Evolutionary conservation across 1,284 basidiomycete genomes (phyloP).

Genomic region (Stereum hirsutum): DNA sequence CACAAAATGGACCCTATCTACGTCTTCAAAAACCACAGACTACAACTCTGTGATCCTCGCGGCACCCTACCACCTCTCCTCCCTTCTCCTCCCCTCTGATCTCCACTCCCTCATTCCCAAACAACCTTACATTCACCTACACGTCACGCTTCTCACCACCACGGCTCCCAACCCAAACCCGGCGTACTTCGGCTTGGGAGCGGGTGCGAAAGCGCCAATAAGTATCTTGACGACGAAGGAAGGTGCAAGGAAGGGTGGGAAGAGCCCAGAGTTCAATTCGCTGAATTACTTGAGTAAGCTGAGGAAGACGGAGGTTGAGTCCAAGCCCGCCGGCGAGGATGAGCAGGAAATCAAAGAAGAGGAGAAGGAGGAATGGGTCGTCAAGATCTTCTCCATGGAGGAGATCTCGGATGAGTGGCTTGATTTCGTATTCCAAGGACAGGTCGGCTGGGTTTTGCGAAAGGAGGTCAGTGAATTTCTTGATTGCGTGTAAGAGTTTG

Average conservation of each 20-base stretch:
- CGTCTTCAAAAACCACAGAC: slow-evolving; percentile 8
- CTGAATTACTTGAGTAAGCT: slow-evolving; percentile 76
- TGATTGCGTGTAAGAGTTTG: background rate
- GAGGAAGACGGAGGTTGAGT: slow-evolving; percentile 14
- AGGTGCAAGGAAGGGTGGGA: slow-evolving; percentile 37
- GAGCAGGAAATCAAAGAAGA: slow-evolving; percentile 3
- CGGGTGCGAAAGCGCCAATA: slow-evolving; percentile 41
- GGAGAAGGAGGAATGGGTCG: slow-evolving; percentile 36
- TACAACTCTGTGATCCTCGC: slow-evolving; percentile 72
- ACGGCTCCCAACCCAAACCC: slow-evolving; percentile 54
- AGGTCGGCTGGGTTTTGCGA: slow-evolving; percentile 76
- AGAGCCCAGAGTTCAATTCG: slow-evolving; percentile 79
- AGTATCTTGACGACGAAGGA: slow-evolving; percentile 71
- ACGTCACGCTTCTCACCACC: slow-evolving; percentile 87
- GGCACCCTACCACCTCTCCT: slow-evolving; percentile 62
- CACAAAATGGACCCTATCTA: slow-evolving; percentile 40
- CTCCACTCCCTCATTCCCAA: slow-evolving; percentile 43
- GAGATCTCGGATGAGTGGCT: slow-evolving; percentile 64
- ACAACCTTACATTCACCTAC: slow-evolving; percentile 75
- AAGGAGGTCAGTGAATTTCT: slow-evolving; percentile 52
- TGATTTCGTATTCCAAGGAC: slow-evolving; percentile 47
- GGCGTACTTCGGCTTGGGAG: slow-evolving; percentile 60
- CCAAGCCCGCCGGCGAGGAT: slow-evolving; percentile 12
- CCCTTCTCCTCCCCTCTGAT: slow-evolving; percentile 40
- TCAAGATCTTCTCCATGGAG: slow-evolving; percentile 82